Base-by-base conservation (phyloP, 2,329 filamentous ascomycete genomes). In the Coleophoma cylindrospora region DNA sequence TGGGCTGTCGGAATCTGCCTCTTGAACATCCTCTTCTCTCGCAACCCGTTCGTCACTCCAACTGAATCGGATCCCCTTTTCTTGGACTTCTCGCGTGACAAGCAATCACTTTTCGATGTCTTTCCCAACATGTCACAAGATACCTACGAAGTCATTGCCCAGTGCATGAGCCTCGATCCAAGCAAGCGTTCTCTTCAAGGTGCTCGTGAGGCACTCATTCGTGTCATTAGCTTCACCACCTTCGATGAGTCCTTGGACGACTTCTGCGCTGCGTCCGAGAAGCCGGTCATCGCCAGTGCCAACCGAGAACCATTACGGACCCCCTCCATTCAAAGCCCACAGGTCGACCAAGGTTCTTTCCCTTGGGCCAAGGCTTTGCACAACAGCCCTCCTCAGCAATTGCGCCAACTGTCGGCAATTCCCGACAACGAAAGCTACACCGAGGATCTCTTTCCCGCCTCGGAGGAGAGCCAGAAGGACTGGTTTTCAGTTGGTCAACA, bases 101-200 rank as follows among this genome's bases (percentile, higher is more conserved):
- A 91, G 68, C 91, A 97, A 70, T 95, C 89, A 38, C 81, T 99
- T 51, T 99, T 99, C 67, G 94, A 99, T 68, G 89, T 97, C 62
- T 99, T 99, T 70, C 91, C 94, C 37, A 91, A 89, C 69, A 96
- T 99, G 92, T 97, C 92, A 45, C 90, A 96, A 68, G 94, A 99
- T 69, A 96, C 94, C 0, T 99, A 89, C 64, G 91, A 96, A 69
- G 89, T 99, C 58, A 83, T 99, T 69, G 83, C 86, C 47, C 81
- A 95, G 70, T 95, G 89, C 68, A 82, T 99, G 81, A 89, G 89
- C 61, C 73, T 99, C 59, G 92, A 99, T 65, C 94, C 94, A 11
- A 81, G 79, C 68, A 95, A 91, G 76, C 87, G 94, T 49, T 95
- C 91, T 34, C 75, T 99, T 45, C 74, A 79, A 33, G 88, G 82